Base-by-base conservation (phyloP, 2,329 filamentous ascomycete genomes). In the Leptographium radiaticola region DNA sequence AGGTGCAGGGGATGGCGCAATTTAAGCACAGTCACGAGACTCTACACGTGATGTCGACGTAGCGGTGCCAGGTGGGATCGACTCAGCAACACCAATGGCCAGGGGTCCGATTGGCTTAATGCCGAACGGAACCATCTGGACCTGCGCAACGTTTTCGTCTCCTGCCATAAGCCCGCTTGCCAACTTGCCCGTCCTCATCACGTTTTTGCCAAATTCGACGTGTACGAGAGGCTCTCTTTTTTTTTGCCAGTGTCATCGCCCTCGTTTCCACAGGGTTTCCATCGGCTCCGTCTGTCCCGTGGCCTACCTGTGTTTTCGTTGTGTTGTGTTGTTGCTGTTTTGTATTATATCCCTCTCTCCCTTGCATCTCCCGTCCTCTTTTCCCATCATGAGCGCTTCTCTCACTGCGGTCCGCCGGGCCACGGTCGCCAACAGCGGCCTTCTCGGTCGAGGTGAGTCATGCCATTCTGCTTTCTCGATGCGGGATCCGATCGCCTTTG, bases 361-460 rank as follows among this genome's bases (percentile, higher is more conserved):
- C 34, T 49, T 38, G 33, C 36, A 44, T 48, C 38, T 25, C 33
- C 33, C 18, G 20, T 6, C 38, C 20, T 33, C 30, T 20, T 44
- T 20, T 20, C n/a, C 45, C 53, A 64, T 45, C 59, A 80, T 80
- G 77, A 80, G 76, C 72, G 73, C 75, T 63, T 78, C 77, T 49
- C 70, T 77, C 57, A 73, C 66, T 63, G 71, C 77, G 62, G 77
- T 76, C 67, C 75, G 75, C 56, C 70, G 76, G 70, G 76, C 75
- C 33, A 57, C 57, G 56, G 70, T 74, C 58, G 67, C 73, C 62
- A 69, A 75, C 59, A 77, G 75, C 69, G 73, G 75, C 59, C 72
- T 80, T 59, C 59, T 74, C 62, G 71, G 71, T 48, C 69, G 71
- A 63, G 70, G 75, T 76, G 65, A 58, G 64, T 58, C 36, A 25